These are phyloP conservation scores for Sicyos edulis DNA, from an alignment of 306 rosid genomes.

Conservation along the genomic window DNA sequence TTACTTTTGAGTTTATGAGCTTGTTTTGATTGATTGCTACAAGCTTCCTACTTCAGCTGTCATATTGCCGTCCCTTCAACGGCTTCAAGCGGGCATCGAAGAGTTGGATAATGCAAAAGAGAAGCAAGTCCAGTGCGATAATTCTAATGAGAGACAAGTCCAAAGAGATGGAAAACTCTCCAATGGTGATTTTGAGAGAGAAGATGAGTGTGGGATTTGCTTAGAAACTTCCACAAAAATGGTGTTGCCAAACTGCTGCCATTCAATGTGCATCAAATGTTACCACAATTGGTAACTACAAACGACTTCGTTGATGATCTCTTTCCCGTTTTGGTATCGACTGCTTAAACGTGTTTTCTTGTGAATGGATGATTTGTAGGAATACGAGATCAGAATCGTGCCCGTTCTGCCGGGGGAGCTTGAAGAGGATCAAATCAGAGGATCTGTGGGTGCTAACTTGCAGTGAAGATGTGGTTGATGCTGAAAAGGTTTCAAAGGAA, in stretches of 20 bases:
- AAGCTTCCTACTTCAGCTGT: constrained; percentile 41
- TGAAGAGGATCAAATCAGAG: constrained; percentile 55
- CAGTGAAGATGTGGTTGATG: constrained; percentile 48
- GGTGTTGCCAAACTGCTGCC: constrained; percentile 80
- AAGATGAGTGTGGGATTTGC: constrained; percentile 84
- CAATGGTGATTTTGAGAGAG: constrained; percentile 63
- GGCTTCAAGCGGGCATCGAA: constrained; percentile 62
- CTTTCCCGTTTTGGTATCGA: not conserved
- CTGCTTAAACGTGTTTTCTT: not conserved
- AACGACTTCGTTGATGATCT: not conserved
- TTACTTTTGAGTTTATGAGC: constrained; percentile 21
- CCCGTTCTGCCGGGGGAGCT: constrained; percentile 79
- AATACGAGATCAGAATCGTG: constrained; percentile 72
- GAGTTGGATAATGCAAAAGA: constrained; percentile 43
- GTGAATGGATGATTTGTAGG: constrained; percentile 33
- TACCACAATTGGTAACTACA: constrained; percentile 54
- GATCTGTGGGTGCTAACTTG: constrained; percentile 76
- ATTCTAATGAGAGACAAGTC: constrained; percentile 39
- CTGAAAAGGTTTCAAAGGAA: constrained; percentile 50
- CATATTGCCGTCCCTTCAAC: constrained; percentile 86
- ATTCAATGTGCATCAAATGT: constrained; percentile 83
- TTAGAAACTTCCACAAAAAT: constrained; percentile 65
- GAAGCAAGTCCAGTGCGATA: constrained; percentile 34
- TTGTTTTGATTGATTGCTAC: not conserved
- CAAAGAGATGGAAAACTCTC: constrained; percentile 42